A percentile compares a stretch with the other conserved stretches of the same genome.
Evolutionary conservation across 257 asterid genomes (phyloP).

Genomic region (Solanum sparsipilum): DNA sequence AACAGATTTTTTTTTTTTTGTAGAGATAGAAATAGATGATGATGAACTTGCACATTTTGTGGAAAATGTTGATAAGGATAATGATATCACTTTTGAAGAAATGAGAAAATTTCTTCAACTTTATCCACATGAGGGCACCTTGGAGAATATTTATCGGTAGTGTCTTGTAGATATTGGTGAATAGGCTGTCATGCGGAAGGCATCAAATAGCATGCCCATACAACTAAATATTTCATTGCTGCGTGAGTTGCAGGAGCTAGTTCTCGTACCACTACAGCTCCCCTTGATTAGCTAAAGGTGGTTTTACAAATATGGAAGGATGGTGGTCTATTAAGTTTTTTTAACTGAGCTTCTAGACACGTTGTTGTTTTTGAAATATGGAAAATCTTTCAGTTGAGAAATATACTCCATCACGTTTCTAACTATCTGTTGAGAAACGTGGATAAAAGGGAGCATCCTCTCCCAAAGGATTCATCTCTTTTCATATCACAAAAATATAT

Average conservation of each 20-base stretch:
- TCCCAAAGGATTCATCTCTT: no score
- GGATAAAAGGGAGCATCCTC: no score
- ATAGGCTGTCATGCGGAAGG: slow-evolving; percentile 89
- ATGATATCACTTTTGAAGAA: slow-evolving; percentile 86
- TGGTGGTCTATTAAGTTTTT: slow-evolving; percentile 26
- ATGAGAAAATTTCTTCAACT: slow-evolving; percentile 65
- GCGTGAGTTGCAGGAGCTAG: slow-evolving; percentile 37
- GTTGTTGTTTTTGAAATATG: no score
- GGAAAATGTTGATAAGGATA: slow-evolving; percentile 91
- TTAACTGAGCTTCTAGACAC: no score
- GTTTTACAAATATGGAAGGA: slow-evolving; percentile 72
- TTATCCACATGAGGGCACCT: slow-evolving; percentile 40
- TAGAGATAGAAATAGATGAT: slow-evolving; percentile 46
- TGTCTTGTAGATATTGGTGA: slow-evolving; percentile 94
- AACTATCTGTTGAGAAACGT: no score
- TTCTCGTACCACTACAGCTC: no score
- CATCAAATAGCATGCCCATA: slow-evolving; percentile 77
- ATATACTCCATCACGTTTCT: no score
- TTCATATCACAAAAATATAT: no score
- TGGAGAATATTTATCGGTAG: slow-evolving; percentile 77
- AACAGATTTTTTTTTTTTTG: slow-evolving; percentile 35
- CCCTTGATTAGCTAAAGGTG: slow-evolving; percentile 29
- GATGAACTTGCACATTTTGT: slow-evolving; percentile 20
- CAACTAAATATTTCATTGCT: slow-evolving; percentile 69
- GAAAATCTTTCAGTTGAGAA: no score